Conservation (phyloP, 1,139 yeast species). For the Ogataea hybrid region DNA sequence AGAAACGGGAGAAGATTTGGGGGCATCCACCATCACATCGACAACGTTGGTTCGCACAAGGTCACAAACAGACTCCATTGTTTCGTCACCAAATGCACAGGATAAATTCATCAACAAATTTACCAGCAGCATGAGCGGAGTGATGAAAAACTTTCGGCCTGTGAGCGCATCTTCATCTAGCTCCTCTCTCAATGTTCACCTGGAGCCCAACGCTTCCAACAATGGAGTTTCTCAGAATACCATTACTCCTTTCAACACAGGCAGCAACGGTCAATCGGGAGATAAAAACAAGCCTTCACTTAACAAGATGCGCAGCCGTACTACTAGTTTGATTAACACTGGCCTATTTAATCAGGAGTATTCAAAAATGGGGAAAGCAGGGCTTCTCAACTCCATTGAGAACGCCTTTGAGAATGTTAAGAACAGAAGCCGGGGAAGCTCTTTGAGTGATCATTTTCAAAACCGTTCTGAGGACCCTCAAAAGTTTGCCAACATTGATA, state of each 20-base stretch:
- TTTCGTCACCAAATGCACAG: slow-evolving; percentile 23
- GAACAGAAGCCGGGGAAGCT: slow-evolving; percentile 30
- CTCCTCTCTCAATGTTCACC: slow-evolving; percentile 24
- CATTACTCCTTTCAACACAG: slow-evolving; percentile 4
- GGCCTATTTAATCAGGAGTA: slow-evolving; percentile 22
- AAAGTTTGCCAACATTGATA: slow-evolving; percentile 10
- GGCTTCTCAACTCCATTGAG: slow-evolving; percentile 28
- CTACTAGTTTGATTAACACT: slow-evolving; percentile 29
- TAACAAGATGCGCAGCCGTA: slow-evolving; percentile 27
- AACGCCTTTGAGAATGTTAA: slow-evolving; percentile 31
- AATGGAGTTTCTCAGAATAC: background rate
- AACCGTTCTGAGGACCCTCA: slow-evolving; percentile 1
- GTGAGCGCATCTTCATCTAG: slow-evolving; percentile 28
- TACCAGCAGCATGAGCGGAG: slow-evolving; percentile 32
- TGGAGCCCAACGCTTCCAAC: slow-evolving; percentile 6
- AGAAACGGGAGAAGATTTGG: slow-evolving; percentile 3
- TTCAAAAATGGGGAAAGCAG: slow-evolving; percentile 15
- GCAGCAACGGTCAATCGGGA: background rate
- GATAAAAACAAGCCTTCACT: slow-evolving; percentile 1
- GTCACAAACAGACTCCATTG: slow-evolving; percentile 9
- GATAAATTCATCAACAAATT: slow-evolving; percentile 28
- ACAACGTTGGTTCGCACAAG: slow-evolving; percentile 11
- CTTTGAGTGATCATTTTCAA: slow-evolving; percentile 15
- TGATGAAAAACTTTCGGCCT: slow-evolving; percentile 32
- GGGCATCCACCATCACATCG: slow-evolving; percentile 7